Conservation (phyloP, 139 green algal genomes). For the Volvox africanus region DNA sequence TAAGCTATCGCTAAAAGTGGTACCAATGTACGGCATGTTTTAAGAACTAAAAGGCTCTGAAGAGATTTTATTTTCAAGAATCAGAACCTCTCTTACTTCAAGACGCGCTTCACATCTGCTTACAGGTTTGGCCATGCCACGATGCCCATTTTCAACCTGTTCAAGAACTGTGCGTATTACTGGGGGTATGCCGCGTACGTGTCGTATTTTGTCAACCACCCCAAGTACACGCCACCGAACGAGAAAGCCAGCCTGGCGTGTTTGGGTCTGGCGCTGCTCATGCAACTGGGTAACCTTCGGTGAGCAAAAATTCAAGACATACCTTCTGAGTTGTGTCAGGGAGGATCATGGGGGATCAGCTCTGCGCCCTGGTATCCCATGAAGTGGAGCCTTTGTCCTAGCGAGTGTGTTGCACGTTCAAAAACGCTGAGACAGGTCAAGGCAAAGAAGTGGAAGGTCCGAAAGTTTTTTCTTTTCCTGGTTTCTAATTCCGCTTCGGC, state of each 20-base stretch:
- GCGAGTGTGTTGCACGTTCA: no score
- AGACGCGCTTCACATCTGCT: neutral
- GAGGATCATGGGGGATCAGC: no score
- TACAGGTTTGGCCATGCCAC: slow-evolving; percentile 92
- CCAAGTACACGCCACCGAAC: slow-evolving; percentile 90
- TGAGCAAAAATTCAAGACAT: slow-evolving; percentile 58
- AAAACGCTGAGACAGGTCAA: no score
- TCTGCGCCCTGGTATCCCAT: no score
- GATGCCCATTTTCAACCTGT: slow-evolving; percentile 97
- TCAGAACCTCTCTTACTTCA: no score
- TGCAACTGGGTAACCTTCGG: slow-evolving; percentile 83
- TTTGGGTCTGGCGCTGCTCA: slow-evolving; percentile 73
- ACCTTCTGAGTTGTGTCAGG: no score
- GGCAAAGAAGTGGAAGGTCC: no score
- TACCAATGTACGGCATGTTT: neutral
- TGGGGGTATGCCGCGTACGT: slow-evolving; percentile 93
- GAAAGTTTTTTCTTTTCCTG: no score
- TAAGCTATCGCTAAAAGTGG: slow-evolving; percentile 56
- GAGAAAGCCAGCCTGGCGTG: slow-evolving; percentile 46
- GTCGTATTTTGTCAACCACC: slow-evolving; percentile 98
- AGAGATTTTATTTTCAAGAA: no score
- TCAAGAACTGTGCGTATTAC: slow-evolving; percentile 98
- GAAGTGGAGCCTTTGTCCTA: no score
- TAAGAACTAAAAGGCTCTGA: neutral
- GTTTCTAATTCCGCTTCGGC: no score